Evolutionary conservation across 225 moss, liverwort and hornwort genomes (phyloP).

Genomic region (Marchantia paleacea): DNA sequence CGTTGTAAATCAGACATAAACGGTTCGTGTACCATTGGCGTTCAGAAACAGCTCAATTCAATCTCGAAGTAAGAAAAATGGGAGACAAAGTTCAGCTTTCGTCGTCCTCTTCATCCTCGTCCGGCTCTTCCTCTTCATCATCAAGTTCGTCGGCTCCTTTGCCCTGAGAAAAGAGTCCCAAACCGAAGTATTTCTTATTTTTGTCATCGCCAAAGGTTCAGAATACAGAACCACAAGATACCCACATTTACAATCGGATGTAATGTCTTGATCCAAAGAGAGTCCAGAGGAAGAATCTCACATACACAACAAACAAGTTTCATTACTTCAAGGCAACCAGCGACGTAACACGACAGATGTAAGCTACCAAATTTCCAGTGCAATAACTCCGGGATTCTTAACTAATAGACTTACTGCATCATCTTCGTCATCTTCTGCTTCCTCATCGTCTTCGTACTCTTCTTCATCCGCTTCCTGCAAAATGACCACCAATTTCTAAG

Average conservation of each 20-base stretch:
- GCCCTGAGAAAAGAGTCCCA: constrained; percentile 42
- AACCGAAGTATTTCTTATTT: background rate
- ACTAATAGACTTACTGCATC: constrained; percentile 49
- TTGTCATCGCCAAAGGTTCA: too few species aligned
- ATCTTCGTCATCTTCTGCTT: constrained; percentile 76
- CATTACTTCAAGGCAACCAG: background rate
- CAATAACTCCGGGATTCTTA: too few species aligned
- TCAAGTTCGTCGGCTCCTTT: constrained; percentile 68
- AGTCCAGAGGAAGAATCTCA: too few species aligned
- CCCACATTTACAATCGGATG: too few species aligned
- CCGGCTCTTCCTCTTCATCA: constrained; percentile 87
- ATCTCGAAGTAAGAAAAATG: constrained; percentile 10
- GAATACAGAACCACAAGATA: too few species aligned
- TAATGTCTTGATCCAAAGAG: too few species aligned
- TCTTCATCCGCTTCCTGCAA: constrained; percentile 86
- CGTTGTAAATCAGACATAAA: constrained; percentile 14
- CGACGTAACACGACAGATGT: background rate
- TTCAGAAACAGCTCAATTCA: constrained; percentile 7
- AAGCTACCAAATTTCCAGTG: background rate
- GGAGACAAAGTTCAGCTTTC: constrained; percentile 37
- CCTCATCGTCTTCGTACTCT: constrained; percentile 74
- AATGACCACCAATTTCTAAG: background rate
- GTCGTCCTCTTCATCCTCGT: constrained; percentile 84
- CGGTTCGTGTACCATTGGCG: constrained; percentile 2
- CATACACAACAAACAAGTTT: background rate